Evolutionary conservation across 257 asterid species (phyloP), one percentile per base, ranked within the genome.

Genomic region (Haberlea rhodopensis): DNA sequence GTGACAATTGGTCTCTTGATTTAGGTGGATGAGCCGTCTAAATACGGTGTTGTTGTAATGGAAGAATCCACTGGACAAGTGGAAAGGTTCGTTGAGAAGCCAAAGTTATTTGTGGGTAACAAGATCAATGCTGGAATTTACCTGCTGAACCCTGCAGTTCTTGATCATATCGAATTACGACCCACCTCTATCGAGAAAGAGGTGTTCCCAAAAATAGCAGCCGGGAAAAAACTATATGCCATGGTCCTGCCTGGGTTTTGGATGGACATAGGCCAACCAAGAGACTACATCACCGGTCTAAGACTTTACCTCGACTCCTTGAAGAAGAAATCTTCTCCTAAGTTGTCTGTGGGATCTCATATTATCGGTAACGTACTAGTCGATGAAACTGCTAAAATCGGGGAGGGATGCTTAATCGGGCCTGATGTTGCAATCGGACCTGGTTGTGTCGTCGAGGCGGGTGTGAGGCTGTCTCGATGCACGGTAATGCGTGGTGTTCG

Each of bases 261-360:
- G 97, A 90, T 90, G 97, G 97, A 91, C 89, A 79, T 91, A 18
- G 97, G 96, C 18, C 98, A 91, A 77, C 98, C 97, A 4, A 80
- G 84, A 77, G 97, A 90, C 31, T 90, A 90, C 81, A 90, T 87
- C 48, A 78, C 86, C 3, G 96, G 97, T 60, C 77, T 90, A 65
- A 71, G 90, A 66, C 82, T 90, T 66, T 90, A 87, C 76, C 64
- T 90, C 13, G 90, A 79, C 55, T 90, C 97, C 57, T 63, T 90
- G 62, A 78, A 78, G 59, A 87, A 90, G 83, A 78, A 70, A 11
- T 75, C 88, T 2, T 79, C 96, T 46, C 74, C 88, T 1, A 80
- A 77, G 69, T 67, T 90, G 67, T 90, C 92, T 63, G 73, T 74
- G 0, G 95, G 97, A 22, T 45, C 76, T 69, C 83, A 82, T 55